Percentiles rank a stretch among this genome's conserved stretches.
Conservation (phyloP, 192 early-diverging fungal genomes). For the Dispira simplex region DNA sequence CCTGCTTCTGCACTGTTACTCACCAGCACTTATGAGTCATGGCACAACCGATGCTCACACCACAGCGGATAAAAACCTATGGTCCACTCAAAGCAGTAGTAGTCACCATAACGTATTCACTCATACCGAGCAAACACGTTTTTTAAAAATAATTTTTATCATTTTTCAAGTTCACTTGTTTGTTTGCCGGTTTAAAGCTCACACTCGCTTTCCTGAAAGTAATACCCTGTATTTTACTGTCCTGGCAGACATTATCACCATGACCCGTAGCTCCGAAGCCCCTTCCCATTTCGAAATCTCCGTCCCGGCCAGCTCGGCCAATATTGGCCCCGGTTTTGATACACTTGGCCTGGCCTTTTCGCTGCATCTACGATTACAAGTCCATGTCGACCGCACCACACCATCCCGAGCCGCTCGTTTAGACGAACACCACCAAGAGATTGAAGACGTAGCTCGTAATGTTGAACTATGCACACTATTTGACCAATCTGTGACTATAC, state of each 20-base stretch:
- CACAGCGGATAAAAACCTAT: not conserved
- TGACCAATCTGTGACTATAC: slow-evolving; percentile 27
- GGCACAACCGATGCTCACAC: not conserved
- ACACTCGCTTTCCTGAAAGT: not conserved
- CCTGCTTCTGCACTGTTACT: too few relatives aligned
- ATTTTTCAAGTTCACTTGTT: not conserved
- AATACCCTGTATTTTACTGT: not conserved
- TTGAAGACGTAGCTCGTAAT: not conserved
- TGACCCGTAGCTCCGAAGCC: not conserved
- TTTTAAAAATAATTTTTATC: not conserved
- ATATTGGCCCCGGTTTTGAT: slow-evolving; percentile 97
- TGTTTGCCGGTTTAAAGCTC: not conserved
- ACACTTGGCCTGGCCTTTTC: slow-evolving; percentile 82
- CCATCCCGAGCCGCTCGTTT: not conserved
- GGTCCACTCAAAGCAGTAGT: not conserved
- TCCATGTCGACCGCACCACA: slow-evolving; percentile 15
- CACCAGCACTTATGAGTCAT: not conserved
- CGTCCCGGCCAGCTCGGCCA: slow-evolving; percentile 94
- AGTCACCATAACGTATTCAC: not conserved
- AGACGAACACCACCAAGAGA: slow-evolving; percentile 14
- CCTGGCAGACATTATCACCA: not conserved
- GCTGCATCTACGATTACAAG: slow-evolving; percentile 64
- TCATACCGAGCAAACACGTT: not conserved
- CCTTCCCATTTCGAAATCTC: slow-evolving; percentile 35
- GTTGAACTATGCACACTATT: not conserved